Evolutionary conservation across 345 rosid genomes (phyloP), one percentile per base, ranked within the genome.

Genomic region (Barbarea vulgaris): DNA sequence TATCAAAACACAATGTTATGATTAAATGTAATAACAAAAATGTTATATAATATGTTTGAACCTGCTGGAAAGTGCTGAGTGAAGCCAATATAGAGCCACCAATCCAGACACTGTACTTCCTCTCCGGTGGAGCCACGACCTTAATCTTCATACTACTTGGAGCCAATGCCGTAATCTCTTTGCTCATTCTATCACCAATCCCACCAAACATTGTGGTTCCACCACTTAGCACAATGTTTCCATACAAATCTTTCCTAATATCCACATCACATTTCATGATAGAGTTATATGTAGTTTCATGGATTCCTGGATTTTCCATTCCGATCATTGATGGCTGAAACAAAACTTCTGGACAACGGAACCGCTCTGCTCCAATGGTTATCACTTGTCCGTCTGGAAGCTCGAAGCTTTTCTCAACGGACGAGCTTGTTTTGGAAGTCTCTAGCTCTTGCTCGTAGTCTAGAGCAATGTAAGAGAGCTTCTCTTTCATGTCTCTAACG

Each of bases 41-140:
- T 25, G 18, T 18, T 22, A n/a, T 47, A 25, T 22, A 27, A 9
- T 39, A 50, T 51, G 27, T 15, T n/a, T 59, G 60, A 21, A 87
- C 88, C 88, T 87, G 92, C 76, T 86, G 92, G 84, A 86, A 87
- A 72, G 89, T 87, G 67, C 92, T 86, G 58, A 87, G 89, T 46
- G 92, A 87, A 73, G 92, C 92, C 76, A 87, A 77, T 70, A 87
- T 87, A 54, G 92, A 87, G 22, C 92, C 92, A 36, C 92, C 92
- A 0, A 86, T 88, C 89, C 92, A 88, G 17, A 88, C 92, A 79
- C 88, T 86, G 52, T 84, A 88, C 73, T 88, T 88, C 85, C 92
- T 86, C 77, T 88, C 92, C 0, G 92, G 89, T 48, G 92, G 92
- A 70, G 91, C 91, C 46, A 87, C 91, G 33, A 87, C 91, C 84